Evolutionary conservation across 257 asterid genomes (phyloP).

Genomic region (Craterostigma plantagineum): DNA sequence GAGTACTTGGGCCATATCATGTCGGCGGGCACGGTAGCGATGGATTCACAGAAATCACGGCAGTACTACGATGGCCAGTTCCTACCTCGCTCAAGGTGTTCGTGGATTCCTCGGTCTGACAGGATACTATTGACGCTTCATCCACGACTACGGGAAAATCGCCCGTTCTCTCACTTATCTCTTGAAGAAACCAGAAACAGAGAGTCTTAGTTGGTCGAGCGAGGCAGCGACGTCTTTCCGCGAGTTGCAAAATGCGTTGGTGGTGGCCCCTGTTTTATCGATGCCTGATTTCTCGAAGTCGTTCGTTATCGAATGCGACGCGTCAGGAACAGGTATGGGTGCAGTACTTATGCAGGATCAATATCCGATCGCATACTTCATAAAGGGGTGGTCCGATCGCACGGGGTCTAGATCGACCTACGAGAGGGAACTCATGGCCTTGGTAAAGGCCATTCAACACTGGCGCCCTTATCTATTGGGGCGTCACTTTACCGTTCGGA

Average conservation of each 20-base stretch:
- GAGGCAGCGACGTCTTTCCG: not conserved
- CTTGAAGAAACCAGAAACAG: not conserved
- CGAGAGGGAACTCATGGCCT: not conserved
- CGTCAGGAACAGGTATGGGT: not conserved
- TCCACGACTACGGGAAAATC: not conserved
- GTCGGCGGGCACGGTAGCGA: not conserved
- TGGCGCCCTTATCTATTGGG: constrained; percentile 1
- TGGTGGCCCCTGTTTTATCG: not conserved
- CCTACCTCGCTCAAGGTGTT: not conserved
- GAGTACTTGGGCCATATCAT: not conserved
- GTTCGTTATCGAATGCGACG: not conserved
- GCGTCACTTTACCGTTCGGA: not conserved
- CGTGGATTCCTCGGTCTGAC: not conserved
- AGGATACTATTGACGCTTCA: not conserved
- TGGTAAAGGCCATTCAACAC: not conserved
- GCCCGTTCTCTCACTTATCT: not conserved
- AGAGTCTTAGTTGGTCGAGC: not conserved
- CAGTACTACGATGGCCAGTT: not conserved
- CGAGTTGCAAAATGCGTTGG: not conserved
- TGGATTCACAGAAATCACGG: not conserved
- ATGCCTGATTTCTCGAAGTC: not conserved
- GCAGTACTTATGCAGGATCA: not conserved
- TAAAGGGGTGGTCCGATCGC: not conserved
- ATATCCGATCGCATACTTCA: not conserved
- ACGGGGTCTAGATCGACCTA: not conserved